A percentile compares a stretch with the other conserved stretches of the same genome.
Conservation (phyloP, 495 filamentous ascomycete genomes). For the Letharia lupina region DNA sequence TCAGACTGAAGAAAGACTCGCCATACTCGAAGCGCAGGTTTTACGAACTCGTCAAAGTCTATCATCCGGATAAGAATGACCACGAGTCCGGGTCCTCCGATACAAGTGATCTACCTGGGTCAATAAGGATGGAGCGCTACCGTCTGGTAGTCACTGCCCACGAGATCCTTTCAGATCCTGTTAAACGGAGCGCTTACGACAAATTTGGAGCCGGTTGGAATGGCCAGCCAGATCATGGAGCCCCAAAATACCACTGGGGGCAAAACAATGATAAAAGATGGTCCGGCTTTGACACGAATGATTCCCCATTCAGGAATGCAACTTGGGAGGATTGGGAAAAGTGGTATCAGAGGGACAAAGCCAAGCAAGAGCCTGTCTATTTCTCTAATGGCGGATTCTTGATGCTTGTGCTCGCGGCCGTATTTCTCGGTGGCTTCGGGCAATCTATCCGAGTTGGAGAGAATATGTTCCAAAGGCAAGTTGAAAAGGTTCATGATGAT, state of each 20-base stretch:
- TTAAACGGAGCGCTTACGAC: slow-evolving; percentile 74
- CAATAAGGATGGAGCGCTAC: slow-evolving; percentile 72
- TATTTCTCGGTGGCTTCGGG: slow-evolving; percentile 55
- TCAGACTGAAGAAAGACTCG: slow-evolving; percentile 51
- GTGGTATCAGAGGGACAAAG: slow-evolving; percentile 56
- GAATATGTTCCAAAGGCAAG: slow-evolving; percentile 49
- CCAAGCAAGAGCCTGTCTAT: slow-evolving; percentile 49
- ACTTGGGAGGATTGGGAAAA: slow-evolving; percentile 99
- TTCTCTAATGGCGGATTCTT: slow-evolving; percentile 71
- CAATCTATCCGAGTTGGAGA: slow-evolving; percentile 60
- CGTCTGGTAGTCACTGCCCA: slow-evolving; percentile 79
- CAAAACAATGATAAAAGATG: slow-evolving; percentile 29
- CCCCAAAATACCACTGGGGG: slow-evolving; percentile 22
- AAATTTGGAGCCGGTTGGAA: slow-evolving; percentile 73
- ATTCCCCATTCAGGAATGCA: slow-evolving; percentile 65
- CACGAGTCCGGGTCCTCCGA: slow-evolving; percentile 44
- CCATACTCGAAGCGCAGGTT: slow-evolving; percentile 76
- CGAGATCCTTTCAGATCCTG: slow-evolving; percentile 77
- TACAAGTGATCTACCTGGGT: slow-evolving; percentile 33
- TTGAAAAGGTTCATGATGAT: slow-evolving; percentile 52
- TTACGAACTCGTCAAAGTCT: slow-evolving; percentile 87
- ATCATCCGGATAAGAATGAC: slow-evolving; percentile 74
- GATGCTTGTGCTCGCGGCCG: slow-evolving; percentile 54
- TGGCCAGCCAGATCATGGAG: slow-evolving; percentile 32
- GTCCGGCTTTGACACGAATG: slow-evolving; percentile 27